Evolutionary conservation across 345 rosid genomes (phyloP), one percentile per base, ranked within the genome.

Genomic region (Salix viminalis): DNA sequence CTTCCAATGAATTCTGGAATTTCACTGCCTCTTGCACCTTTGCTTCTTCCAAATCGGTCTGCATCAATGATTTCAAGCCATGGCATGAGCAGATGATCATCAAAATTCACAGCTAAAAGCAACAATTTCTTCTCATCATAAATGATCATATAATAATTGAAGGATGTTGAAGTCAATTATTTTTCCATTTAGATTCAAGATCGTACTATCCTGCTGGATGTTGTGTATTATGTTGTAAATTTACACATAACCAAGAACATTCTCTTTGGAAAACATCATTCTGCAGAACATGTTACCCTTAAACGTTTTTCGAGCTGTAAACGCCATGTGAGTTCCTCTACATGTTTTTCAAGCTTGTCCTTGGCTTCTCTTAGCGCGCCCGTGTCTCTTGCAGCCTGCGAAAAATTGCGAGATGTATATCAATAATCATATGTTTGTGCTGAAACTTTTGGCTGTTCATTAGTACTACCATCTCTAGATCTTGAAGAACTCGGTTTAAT

Each of bases 241-340:
- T 15, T 58, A 67, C 32, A 21, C 28, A 68, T 42, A 68, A 36
- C 41, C 19, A 39, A 24, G 37, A 56, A 67, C 42, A 4, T 10
- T 46, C 64, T 67, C 34, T 36, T 19, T 36, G 70, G 52, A 65
- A 19, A 75, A 77, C 28, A 64, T n/a, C 65, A 61, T n/a, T 28
- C 67, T 15, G 18, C 41, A 75, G 23, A 61, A 16, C 4, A 71
- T 36, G 37, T 76, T 78, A 86, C 89, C 84, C 89, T 78, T 48
- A 86, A 65, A 54, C 89, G 89, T 68, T 86, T 86, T 76, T 86
- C 89, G 81, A 86, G 68, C 68, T 84, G 87, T 24, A 86, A 41
- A 39, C 89, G 87, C 89, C 89, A 86, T 7, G 87, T 84, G 52
- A 86, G 87, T 41, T 86, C 89, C 85, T 86, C 89, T 41, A 86